Evolutionary conservation across 768 basidiomycete species (phyloP), one percentile per base, ranked within the genome.

Genomic region (Psilocybe tampanensis): DNA sequence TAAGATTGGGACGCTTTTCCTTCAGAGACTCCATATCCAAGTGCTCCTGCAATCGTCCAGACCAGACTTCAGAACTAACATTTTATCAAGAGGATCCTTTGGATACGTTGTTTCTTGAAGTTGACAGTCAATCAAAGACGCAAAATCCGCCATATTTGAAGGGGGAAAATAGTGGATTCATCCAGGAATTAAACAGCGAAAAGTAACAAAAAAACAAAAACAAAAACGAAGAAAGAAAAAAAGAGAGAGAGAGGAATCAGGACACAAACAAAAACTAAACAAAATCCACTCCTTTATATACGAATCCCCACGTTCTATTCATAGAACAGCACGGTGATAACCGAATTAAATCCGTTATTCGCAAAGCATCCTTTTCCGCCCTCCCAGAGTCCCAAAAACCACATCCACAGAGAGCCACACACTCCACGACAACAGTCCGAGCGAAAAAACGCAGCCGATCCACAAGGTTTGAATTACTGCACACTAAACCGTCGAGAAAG

Each of bases 251-350:
- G n/a, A 8, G 17, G 8, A 48, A 6, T 13, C 17, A 47, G 19
- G 26, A 47, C 12, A 11, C 26, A 48, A n/a, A 15, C 15, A 32
- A 48, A 48, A n/a, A 23, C 22, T 9, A 7, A 32, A 23, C 29
- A 24, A 39, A 39, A 39, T 44, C 12, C 5, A 36, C 33, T 36
- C 49, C 55, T 9, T 51, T 56, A 51, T 51, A 56, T 56, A 56
- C 49, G 48, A 17, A 21, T 36, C 21, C 48, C 48, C 55, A 56
- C 55, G 47, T 44, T 56, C 55, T 56, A 56, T 44, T 22, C 44
- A 51, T 56, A 56, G 55, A 44, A 15, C 5, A 32, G 42, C 9
- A 56, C 55, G 55, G 55, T 43, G 48, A 56, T 56, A 56, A 56
- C 36, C 22, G 36, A 26, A 26, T 26, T 52, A 51, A 29, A 48